Percentiles rank a stretch among this genome's conserved stretches.
These are phyloP conservation scores for Aethionema arabicum DNA, from an alignment of 345 rosid species.

Conservation along the genomic window DNA sequence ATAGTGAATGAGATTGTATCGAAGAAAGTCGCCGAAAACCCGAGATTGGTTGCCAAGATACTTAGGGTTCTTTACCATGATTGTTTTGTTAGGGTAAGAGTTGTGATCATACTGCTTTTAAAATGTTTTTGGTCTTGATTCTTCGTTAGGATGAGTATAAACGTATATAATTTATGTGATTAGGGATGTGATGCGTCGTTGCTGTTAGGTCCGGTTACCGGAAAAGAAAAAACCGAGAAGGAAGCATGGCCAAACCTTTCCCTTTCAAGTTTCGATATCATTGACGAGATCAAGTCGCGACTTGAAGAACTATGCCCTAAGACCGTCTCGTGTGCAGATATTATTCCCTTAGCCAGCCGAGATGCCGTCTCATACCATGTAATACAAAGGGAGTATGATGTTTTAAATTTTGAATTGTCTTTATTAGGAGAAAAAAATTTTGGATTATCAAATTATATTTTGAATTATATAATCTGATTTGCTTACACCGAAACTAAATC, in stretches of 20 bases:
- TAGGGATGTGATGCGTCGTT: constrained; percentile 72
- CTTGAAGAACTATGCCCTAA: constrained; percentile 49
- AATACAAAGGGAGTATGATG: constrained; percentile 5
- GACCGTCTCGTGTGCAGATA: constrained; percentile 62
- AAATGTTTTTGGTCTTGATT: too few relatives aligned
- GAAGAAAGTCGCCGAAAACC: constrained; percentile 32
- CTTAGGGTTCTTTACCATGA: constrained; percentile 63
- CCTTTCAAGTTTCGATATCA: constrained; percentile 48
- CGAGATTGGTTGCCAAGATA: constrained; percentile 48
- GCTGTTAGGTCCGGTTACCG: constrained; percentile 41
- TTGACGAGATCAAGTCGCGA: constrained; percentile 54
- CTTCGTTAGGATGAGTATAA: too few relatives aligned
- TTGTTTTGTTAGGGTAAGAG: constrained; percentile 59
- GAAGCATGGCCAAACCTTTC: constrained; percentile 53
- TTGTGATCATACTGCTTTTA: neutral
- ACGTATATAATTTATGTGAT: too few relatives aligned
- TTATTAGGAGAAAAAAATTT: too few relatives aligned
- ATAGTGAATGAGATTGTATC: constrained; percentile 41
- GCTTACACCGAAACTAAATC: too few relatives aligned
- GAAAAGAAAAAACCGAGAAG: constrained; percentile 44
- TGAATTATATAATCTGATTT: too few relatives aligned
- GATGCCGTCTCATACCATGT: constrained; percentile 62
- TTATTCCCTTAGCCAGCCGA: constrained; percentile 54
- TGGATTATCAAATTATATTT: neutral
- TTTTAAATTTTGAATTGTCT: neutral